phyloP scores from a whole-genome alignment of 2,329 filamentous ascomycete genomes.

The Trichoderma koningii region DNA sequence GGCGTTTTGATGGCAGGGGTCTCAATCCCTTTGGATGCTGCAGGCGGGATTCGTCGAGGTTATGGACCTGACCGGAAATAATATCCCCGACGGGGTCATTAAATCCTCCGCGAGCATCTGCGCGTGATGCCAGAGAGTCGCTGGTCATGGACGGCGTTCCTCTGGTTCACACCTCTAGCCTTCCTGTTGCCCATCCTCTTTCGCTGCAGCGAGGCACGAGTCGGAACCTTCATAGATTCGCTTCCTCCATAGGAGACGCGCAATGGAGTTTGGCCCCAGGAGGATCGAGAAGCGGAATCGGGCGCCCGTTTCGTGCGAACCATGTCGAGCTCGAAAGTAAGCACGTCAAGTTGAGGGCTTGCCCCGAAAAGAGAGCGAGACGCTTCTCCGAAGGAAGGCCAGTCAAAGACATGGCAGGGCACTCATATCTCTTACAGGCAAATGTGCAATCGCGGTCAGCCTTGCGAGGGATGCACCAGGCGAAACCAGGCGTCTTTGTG shows the following conservation, averaged over 20 bases:
- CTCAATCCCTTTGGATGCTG: background rate
- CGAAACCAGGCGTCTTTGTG: slow-evolving; percentile 9
- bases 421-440: background rate
- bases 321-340: slow-evolving; percentile 20
- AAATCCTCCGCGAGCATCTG: background rate
- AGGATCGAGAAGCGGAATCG: slow-evolving; percentile 21
- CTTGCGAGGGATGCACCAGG: slow-evolving; percentile 10
- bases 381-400: background rate
- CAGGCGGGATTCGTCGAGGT: background rate
- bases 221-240: too few species aligned
- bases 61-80: background rate
- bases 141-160: background rate
- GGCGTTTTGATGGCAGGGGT: background rate
- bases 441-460: slow-evolving; percentile 21
- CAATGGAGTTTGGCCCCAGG: slow-evolving; percentile 6
- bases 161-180: background rate
- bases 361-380: too few species aligned
- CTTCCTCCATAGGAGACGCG: background rate
- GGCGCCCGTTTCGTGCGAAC: slow-evolving; percentile 20
- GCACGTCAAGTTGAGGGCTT: background rate
- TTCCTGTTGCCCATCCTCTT: background rate
- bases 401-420: background rate
- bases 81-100: slow-evolving; percentile 2
- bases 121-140: background rate
- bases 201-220: too few species aligned